phyloP scores from a whole-genome alignment of 139 green algal species.

The Coelastrella sp. region DNA sequence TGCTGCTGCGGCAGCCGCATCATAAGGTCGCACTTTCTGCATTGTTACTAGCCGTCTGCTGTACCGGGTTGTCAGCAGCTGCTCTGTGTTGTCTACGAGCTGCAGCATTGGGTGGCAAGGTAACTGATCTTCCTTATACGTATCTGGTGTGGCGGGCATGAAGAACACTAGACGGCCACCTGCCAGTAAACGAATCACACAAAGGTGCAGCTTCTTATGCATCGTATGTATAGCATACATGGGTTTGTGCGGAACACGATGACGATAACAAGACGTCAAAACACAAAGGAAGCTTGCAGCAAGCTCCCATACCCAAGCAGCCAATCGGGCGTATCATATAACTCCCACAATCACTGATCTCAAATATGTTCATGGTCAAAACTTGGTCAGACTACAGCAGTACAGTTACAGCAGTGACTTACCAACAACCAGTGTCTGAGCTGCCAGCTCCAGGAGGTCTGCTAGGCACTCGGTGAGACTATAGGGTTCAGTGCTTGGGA shows the following conservation, averaged over 20 bases:
- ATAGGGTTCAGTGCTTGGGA: slow-evolving; percentile 86
- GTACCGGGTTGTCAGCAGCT: slow-evolving; percentile 85
- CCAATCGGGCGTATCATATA: too few relatives aligned
- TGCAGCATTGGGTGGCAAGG: slow-evolving; percentile 66
- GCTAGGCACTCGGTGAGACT: slow-evolving; percentile 88
- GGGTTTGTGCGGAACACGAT: too few relatives aligned
- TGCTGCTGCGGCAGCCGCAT: slow-evolving; percentile 19
- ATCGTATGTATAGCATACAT: too few relatives aligned
- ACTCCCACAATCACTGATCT: too few relatives aligned
- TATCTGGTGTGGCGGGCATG: slow-evolving; percentile 70
- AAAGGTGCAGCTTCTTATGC: too few relatives aligned
- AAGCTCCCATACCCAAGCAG: too few relatives aligned
- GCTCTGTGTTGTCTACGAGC: slow-evolving; percentile 68
- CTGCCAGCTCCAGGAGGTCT: slow-evolving; percentile 90
- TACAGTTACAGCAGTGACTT: background rate
- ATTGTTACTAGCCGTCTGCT: slow-evolving; percentile 91
- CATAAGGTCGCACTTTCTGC: slow-evolving; percentile 70
- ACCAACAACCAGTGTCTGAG: slow-evolving; percentile 73
- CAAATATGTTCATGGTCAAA: too few relatives aligned
- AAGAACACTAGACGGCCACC: slow-evolving; percentile 84
- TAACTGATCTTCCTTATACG: slow-evolving; percentile 73
- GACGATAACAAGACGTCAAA: too few relatives aligned
- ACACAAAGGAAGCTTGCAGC: too few relatives aligned
- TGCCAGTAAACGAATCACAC: too few relatives aligned
- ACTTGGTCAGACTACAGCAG: too few relatives aligned